Conservation (phyloP, 257 asterid species). For the Salvia miltiorrhiza region DNA sequence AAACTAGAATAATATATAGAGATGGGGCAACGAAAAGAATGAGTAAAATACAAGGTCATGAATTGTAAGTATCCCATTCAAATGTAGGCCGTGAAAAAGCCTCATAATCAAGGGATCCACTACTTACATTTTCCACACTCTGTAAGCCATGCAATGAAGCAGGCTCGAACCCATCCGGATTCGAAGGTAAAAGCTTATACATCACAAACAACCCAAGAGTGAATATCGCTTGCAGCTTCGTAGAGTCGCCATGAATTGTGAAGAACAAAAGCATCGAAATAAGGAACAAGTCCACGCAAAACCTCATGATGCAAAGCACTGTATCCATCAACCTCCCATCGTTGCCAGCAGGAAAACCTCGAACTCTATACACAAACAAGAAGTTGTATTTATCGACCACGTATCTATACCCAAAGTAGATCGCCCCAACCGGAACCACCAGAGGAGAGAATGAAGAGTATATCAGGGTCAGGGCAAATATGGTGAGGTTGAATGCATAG, state of each 20-base stretch:
- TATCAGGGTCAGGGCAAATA: slow-evolving; percentile 86
- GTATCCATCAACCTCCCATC: slow-evolving; percentile 97
- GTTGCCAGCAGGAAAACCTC: slow-evolving; percentile 96
- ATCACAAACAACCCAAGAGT: slow-evolving; percentile 73
- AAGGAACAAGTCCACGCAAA: slow-evolving; percentile 79
- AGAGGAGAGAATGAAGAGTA: slow-evolving; percentile 92
- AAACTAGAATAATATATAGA: too few relatives aligned
- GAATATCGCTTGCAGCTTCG: slow-evolving; percentile 93
- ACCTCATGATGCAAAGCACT: slow-evolving; percentile 71
- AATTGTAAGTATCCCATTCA: slow-evolving; percentile 86
- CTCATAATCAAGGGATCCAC: slow-evolving; percentile 86
- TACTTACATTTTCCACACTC: slow-evolving; percentile 58
- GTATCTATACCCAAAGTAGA: slow-evolving; percentile 90
- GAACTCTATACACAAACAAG: slow-evolving; percentile 85
- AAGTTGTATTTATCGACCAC: slow-evolving; percentile 95
- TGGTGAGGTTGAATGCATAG: slow-evolving; percentile 93
- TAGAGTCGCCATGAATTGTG: slow-evolving; percentile 72
- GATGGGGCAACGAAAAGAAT: slow-evolving; percentile 13
- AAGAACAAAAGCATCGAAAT: slow-evolving; percentile 80
- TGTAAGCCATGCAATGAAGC: slow-evolving; percentile 72
- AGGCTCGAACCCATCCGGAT: slow-evolving; percentile 53
- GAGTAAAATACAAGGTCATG: slow-evolving; percentile 27
- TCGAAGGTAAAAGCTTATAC: slow-evolving; percentile 76
- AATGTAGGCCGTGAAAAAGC: slow-evolving; percentile 77
- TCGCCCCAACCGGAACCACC: slow-evolving; percentile 90